phyloP scores from a whole-genome alignment of 116 monocot species.

The Cymodocea nodosa region DNA sequence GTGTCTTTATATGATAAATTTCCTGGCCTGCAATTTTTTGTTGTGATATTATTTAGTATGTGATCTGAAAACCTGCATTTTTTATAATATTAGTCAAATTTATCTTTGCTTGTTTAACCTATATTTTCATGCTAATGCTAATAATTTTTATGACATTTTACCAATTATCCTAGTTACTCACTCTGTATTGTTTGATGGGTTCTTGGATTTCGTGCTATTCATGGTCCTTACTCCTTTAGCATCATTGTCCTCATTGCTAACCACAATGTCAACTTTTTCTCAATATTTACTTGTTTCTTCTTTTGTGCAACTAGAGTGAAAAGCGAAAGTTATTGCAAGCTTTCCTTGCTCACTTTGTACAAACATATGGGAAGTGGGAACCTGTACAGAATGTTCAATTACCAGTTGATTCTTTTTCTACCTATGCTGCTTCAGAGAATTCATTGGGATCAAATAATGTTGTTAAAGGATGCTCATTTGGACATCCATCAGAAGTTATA shows the following conservation, averaged over 20 bases:
- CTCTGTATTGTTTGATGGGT: too few relatives aligned
- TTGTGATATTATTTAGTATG: too few relatives aligned
- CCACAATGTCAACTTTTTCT: too few relatives aligned
- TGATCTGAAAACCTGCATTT: too few relatives aligned
- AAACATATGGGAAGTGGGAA: slow-evolving; percentile 71
- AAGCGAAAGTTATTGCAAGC: slow-evolving; percentile 68
- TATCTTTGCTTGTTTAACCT: too few relatives aligned
- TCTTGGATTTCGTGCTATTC: too few relatives aligned
- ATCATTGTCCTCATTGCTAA: too few relatives aligned
- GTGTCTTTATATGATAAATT: too few relatives aligned
- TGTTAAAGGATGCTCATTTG: slow-evolving; percentile 59
- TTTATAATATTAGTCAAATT: too few relatives aligned
- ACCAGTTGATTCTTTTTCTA: slow-evolving; percentile 5
- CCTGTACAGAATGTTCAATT: slow-evolving; percentile 38
- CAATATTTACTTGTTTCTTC: background rate
- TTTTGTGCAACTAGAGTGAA: slow-evolving; percentile 42
- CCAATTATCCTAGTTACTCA: too few relatives aligned
- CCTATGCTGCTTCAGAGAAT: slow-evolving; percentile 9
- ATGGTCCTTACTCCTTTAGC: too few relatives aligned
- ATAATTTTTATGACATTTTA: background rate
- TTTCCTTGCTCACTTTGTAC: slow-evolving; percentile 77
- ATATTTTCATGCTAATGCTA: background rate
- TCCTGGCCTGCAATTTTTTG: too few relatives aligned
- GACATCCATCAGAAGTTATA: slow-evolving; percentile 90
- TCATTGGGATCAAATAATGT: slow-evolving; percentile 31